Evolutionary conservation across 2,329 filamentous ascomycete species (phyloP).

Genomic region (Gnomoniopsis smithogilvyi): DNA sequence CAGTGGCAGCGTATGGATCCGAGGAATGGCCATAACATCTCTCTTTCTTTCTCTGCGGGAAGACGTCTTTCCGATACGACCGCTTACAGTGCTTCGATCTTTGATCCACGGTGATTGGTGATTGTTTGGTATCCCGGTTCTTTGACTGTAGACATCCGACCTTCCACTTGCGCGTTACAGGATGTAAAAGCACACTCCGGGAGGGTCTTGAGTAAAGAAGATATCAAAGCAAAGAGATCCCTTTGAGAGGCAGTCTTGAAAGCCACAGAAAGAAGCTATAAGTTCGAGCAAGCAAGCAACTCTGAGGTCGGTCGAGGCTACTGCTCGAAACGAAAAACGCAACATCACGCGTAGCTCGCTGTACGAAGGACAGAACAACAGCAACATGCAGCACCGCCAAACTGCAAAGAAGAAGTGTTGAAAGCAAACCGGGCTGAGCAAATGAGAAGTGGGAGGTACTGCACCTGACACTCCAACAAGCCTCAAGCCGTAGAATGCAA

Average conservation of each 20-base stretch:
- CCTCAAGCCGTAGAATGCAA: background rate
- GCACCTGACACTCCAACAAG: background rate
- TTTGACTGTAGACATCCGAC: background rate
- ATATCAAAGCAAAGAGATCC: conserved; percentile 14
- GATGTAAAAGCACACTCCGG: background rate
- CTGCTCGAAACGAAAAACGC: conserved; percentile 41
- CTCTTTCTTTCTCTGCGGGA: background rate
- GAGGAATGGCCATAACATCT: background rate
- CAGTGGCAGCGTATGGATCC: too few species aligned
- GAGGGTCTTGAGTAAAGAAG: background rate
- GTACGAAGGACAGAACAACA: conserved; percentile 18
- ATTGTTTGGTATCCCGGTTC: background rate
- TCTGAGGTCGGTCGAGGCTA: conserved; percentile 28
- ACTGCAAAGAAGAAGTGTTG: conserved; percentile 5
- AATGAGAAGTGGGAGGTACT: background rate
- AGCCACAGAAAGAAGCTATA: conserved; percentile 15
- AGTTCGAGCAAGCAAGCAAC: conserved; percentile 21
- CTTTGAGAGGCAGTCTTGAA: conserved; percentile 16
- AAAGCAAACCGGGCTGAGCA: background rate
- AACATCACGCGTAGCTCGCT: conserved; percentile 14
- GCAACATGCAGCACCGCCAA: conserved; percentile 2
- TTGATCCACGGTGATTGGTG: background rate
- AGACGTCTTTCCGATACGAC: background rate
- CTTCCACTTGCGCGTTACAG: background rate
- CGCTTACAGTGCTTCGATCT: background rate